Evolutionary conservation across 1,139 yeast species (phyloP).

Genomic region (Groenewaldozyma auringiensis): DNA sequence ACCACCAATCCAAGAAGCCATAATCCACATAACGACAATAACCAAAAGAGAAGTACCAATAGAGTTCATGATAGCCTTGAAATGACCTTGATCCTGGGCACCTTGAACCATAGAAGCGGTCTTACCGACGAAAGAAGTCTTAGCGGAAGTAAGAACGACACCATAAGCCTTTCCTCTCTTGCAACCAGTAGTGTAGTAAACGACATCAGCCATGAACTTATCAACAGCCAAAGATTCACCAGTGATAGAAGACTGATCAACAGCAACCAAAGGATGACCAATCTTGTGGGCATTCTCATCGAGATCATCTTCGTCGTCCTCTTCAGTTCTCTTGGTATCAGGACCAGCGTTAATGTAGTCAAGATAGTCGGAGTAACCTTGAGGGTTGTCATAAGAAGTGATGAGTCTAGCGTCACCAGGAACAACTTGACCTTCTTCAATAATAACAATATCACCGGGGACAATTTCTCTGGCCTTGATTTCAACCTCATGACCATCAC

Average conservation of each 20-base stretch:
- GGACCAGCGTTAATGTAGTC: conserved; percentile 39
- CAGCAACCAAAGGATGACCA: conserved; percentile 48
- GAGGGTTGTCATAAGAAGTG: conserved; percentile 36
- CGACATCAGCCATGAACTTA: conserved; percentile 61
- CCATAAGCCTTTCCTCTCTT: conserved; percentile 74
- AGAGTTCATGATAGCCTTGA: conserved; percentile 75
- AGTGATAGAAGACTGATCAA: conserved; percentile 74
- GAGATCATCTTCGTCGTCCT: conserved; percentile 68
- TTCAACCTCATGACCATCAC: conserved; percentile 74
- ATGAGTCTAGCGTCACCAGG: conserved; percentile 94
- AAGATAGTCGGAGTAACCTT: conserved; percentile 32
- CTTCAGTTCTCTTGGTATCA: conserved; percentile 32
- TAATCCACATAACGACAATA: conserved; percentile 60
- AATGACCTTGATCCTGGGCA: conserved; percentile 70
- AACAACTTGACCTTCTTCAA: conserved; percentile 91
- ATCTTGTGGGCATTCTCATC: conserved; percentile 36
- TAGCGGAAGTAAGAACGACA: conserved; percentile 71
- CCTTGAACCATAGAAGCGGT: conserved; percentile 74
- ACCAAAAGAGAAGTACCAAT: conserved; percentile 70
- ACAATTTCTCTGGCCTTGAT: conserved; percentile 75
- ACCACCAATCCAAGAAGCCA: conserved; percentile 70
- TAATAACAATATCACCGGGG: conserved; percentile 87
- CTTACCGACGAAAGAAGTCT: conserved; percentile 63
- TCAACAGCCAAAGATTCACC: conserved; percentile 79
- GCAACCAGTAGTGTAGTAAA: conserved; percentile 70